A percentile compares a stretch with the other conserved stretches of the same genome.
Conservation (phyloP, 2,329 filamentous ascomycete genomes). For the Peltaster fructicola region DNA sequence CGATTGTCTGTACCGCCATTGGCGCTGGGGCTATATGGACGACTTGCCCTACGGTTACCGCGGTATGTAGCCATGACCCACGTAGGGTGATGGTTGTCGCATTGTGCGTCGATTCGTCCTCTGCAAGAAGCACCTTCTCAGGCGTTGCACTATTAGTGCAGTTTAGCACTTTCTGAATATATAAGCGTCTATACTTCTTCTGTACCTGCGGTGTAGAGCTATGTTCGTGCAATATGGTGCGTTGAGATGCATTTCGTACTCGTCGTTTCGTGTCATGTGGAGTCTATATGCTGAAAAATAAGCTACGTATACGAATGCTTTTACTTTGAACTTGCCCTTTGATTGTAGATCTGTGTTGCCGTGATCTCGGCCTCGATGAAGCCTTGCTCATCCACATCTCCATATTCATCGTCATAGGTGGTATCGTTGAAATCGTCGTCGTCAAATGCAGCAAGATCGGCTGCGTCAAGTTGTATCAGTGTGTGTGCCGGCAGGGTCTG, state of each 20-base stretch:
- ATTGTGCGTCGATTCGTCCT: constrained; percentile 53
- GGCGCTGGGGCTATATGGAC: constrained; percentile 59
- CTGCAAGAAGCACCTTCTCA: constrained; percentile 56
- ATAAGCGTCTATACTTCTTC: too few relatives aligned
- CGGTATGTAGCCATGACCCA: constrained; percentile 72
- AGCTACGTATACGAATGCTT: too few relatives aligned
- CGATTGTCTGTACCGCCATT: constrained; percentile 37
- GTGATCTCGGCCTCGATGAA: constrained; percentile 49
- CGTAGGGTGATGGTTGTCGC: constrained; percentile 57
- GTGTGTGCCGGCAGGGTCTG: not conserved
- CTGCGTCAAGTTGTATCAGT: constrained; percentile 6
- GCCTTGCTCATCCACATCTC: constrained; percentile 60
- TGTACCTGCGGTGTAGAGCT: too few relatives aligned
- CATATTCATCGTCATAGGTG: too few relatives aligned
- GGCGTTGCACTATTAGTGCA: too few relatives aligned
- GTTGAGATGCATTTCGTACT: too few relatives aligned
- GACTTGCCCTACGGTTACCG: constrained; percentile 54
- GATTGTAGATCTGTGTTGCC: constrained; percentile 52
- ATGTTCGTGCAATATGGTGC: too few relatives aligned
- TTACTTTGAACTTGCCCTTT: constrained; percentile 25
- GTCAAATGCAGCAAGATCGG: constrained; percentile 54
- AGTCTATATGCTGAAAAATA: too few relatives aligned
- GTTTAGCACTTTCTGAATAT: too few relatives aligned
- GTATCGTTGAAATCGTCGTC: constrained; percentile 41
- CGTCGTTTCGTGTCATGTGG: too few relatives aligned